Evolutionary conservation across 2,329 filamentous ascomycete genomes (phyloP), one percentile per base, ranked within the genome.

Genomic region (Penicillium nordicum): DNA sequence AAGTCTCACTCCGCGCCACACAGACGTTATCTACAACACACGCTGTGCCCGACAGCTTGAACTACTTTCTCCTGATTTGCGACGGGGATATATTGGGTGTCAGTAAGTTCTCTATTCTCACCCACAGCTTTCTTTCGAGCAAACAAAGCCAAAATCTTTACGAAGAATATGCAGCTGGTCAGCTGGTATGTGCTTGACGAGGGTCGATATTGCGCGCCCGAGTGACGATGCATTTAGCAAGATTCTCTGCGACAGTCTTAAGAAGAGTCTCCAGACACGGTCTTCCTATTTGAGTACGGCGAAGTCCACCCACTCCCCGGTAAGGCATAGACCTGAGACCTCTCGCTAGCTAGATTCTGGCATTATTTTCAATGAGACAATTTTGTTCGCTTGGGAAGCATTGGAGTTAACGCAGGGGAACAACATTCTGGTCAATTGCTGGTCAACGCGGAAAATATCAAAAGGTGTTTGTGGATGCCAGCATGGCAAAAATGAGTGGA

Each of bases 331-430:
- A 62, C 27, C 41, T 66, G 10, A 53, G 53, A 40, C 12, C 32
- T 41, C 57, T 67, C 27, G 37, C 64, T n/a, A 42, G 36, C 5
- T 50, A 59, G 29, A 58, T 55, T 2, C 36, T 3, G 36, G 32
- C 14, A 34, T 16, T 34, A 8, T 16, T 16, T 34, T 7, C 32
- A 5, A 16, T 8, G 6, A 8, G 32, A 16, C n/a, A 1, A 49
- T 53, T 14, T 59, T 52, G 14, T 66, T 65, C 23, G 51, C 41
- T 18, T 66, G 62, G 9, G 58, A 65, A 8, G 14, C 14, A 36
- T n/a, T 36, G 7, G 14, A 8, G 34, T 16, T 6, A 36, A 8
- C 32, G 37, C 53, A 57, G 42, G 0, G 4, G 3, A 32, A 32
- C 30, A 12, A 5, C 1, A 11, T 32, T 32, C 11, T 11, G 11